Evolutionary conservation across 306 rosid genomes (phyloP).

Genomic region (Canavalia gladiata): DNA sequence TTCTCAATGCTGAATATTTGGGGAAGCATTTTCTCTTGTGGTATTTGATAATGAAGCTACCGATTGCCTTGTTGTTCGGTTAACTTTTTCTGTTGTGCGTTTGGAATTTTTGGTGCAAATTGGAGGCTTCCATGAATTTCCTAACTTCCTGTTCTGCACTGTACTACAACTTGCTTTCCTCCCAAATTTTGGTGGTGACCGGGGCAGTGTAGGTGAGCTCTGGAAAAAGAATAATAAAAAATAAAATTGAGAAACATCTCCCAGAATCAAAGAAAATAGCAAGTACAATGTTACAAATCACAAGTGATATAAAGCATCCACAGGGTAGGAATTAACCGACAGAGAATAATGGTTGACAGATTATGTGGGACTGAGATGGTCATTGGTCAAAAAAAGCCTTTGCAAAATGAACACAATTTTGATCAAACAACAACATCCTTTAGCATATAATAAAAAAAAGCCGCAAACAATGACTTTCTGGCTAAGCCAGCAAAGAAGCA

Average conservation of each 20-base stretch:
- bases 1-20: constrained; percentile 70
- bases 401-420: constrained; percentile 1
- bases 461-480: constrained; percentile 12
- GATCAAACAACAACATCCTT: constrained; percentile 24
- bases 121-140: constrained; percentile 61
- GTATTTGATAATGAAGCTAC: constrained; percentile 56
- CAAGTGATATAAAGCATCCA: constrained; percentile 3
- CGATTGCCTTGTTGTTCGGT: constrained; percentile 49
- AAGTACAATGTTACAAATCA: constrained; percentile 10
- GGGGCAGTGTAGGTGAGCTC: constrained; percentile 55
- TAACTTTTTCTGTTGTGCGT: constrained; percentile 44
- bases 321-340: not conserved
- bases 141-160: constrained; percentile 45
- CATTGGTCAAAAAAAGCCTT: constrained; percentile 1
- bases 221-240: constrained; percentile 46
- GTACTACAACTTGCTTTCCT: constrained; percentile 54
- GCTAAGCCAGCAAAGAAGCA: constrained; percentile 3
- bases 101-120: constrained; percentile 52
- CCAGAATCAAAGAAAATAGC: constrained; percentile 23
- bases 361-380: constrained; percentile 23
- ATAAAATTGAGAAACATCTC: constrained; percentile 29
- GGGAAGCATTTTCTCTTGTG: constrained; percentile 79
- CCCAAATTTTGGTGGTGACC: constrained; percentile 59
- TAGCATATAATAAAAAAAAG: constrained; percentile 1
- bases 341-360: constrained; percentile 27